Percentiles rank a stretch among this genome's conserved stretches.
Evolutionary conservation across 169 alveolate genomes (phyloP).

Genomic region (Plasmodium reichenowi): DNA sequence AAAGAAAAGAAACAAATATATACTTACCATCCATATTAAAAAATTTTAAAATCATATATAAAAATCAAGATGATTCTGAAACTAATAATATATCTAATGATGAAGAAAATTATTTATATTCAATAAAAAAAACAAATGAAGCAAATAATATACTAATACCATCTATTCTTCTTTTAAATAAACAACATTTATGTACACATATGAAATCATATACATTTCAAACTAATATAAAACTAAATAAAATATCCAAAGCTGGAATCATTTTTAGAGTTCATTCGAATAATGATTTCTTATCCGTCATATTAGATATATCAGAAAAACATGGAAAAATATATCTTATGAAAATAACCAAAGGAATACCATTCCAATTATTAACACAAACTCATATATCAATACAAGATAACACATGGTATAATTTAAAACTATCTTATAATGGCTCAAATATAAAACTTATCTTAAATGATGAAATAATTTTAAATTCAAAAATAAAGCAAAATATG

Average conservation of each 20-base stretch:
- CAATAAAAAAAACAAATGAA: conserved; percentile 17
- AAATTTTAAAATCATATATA: too few relatives aligned
- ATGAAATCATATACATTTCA: conserved; percentile 36
- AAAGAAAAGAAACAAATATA: too few relatives aligned
- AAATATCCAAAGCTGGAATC: conserved; percentile 60
- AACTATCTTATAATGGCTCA: conserved; percentile 37
- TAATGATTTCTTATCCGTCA: conserved; percentile 67
- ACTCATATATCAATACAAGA: conserved; percentile 64
- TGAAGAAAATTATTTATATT: conserved; percentile 28
- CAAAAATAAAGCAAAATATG: conserved; percentile 25
- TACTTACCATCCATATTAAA: too few relatives aligned
- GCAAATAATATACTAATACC: conserved; percentile 37
- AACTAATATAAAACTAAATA: conserved; percentile 26
- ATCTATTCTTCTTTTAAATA: conserved; percentile 59
- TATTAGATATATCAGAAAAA: conserved; percentile 41
- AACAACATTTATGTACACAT: conserved; percentile 40
- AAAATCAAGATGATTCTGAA: background rate
- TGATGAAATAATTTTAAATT: conserved; percentile 39
- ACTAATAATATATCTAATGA: conserved; percentile 1
- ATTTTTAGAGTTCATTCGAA: conserved; percentile 58
- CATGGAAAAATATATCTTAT: conserved; percentile 66
- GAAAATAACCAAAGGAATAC: conserved; percentile 71
- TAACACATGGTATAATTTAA: conserved; percentile 50
- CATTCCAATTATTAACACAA: conserved; percentile 65
- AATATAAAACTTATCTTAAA: conserved; percentile 22